Conservation (phyloP, 495 filamentous ascomycete genomes). For the Penicillium egyptiacum region DNA sequence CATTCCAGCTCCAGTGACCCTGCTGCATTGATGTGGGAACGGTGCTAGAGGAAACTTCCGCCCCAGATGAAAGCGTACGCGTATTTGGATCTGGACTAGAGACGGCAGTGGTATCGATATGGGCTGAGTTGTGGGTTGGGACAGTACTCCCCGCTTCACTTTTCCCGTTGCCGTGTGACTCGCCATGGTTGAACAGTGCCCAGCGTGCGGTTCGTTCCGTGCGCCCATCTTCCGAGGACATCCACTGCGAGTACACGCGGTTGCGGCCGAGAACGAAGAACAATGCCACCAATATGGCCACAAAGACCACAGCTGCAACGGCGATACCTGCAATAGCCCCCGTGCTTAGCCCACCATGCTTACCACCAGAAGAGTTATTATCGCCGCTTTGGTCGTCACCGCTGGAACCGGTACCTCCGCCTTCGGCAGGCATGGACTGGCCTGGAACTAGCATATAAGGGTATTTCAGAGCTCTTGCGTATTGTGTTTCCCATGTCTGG, state of each 20-base stretch:
- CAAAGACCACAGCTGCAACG: slow-evolving; percentile 33
- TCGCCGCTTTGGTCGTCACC: not conserved
- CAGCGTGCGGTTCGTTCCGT: slow-evolving; percentile 35
- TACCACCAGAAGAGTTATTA: not conserved
- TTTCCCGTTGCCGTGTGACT: slow-evolving; percentile 10
- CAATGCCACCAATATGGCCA: slow-evolving; percentile 34
- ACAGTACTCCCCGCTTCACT: slow-evolving; percentile 21
- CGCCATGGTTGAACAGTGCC: slow-evolving; percentile 28
- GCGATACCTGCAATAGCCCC: slow-evolving; percentile 44
- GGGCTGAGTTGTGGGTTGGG: not conserved
- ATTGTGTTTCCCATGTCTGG: slow-evolving; percentile 36
- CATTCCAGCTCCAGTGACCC: slow-evolving; percentile 34
- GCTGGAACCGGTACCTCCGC: slow-evolving; percentile 15
- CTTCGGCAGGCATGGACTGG: slow-evolving; percentile 40
- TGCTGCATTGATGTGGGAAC: slow-evolving; percentile 6
- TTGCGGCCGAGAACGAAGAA: slow-evolving; percentile 46
- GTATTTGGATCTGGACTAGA: slow-evolving; percentile 19
- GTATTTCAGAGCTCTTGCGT: slow-evolving; percentile 30
- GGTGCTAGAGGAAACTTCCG: not conserved
- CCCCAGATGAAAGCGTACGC: slow-evolving; percentile 15
- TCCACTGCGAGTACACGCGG: slow-evolving; percentile 38
- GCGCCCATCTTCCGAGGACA: slow-evolving; percentile 35
- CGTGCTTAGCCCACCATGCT: slow-evolving; percentile 25
- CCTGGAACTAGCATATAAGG: slow-evolving; percentile 44
- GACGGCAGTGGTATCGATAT: slow-evolving; percentile 14